A percentile compares a stretch with the other conserved stretches of the same genome.
Conservation (phyloP, 2,329 filamentous ascomycete genomes). For the Stenocarpella maydis region DNA sequence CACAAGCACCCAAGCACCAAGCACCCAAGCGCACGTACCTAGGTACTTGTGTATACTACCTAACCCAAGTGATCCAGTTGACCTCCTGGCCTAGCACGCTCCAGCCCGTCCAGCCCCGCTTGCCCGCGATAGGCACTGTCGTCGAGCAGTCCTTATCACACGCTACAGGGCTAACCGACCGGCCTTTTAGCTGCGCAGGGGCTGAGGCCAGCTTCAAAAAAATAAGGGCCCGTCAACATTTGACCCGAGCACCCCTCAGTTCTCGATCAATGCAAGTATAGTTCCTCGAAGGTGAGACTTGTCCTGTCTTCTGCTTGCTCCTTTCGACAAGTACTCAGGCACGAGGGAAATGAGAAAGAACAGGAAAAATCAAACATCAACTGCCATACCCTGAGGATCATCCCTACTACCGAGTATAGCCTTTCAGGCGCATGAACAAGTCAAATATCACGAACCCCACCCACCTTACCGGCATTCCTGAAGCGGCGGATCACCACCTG, state of each 20-base stretch:
- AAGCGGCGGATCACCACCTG: not conserved
- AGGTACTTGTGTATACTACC: too few relatives aligned
- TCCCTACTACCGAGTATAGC: constrained; percentile 20
- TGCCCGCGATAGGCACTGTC: constrained; percentile 30
- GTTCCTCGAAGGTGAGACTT: not conserved
- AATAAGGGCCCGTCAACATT: constrained; percentile 9
- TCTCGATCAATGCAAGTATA: constrained; percentile 12
- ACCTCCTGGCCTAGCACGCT: too few relatives aligned
- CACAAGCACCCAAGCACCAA: not conserved
- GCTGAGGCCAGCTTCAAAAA: constrained; percentile 23
- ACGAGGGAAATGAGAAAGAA: not conserved
- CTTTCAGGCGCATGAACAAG: constrained; percentile 24
- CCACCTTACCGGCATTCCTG: constrained; percentile 3
- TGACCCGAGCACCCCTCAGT: constrained; percentile 11
- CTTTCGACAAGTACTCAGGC: too few relatives aligned
- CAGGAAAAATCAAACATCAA: not conserved
- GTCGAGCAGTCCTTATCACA: constrained; percentile 15
- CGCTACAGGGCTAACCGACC: constrained; percentile 3
- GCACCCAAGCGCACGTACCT: too few relatives aligned
- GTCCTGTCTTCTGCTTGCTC: not conserved
- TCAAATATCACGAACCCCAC: constrained; percentile 32
- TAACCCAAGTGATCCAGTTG: too few relatives aligned
- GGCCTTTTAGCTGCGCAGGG: not conserved
- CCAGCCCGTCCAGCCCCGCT: constrained; percentile 12
- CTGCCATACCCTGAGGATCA: constrained; percentile 4